Evolutionary conservation across 805 yeast species (phyloP), one percentile per base, ranked within the genome.

Genomic region (Wickerhamomyces kurtzmanii): DNA sequence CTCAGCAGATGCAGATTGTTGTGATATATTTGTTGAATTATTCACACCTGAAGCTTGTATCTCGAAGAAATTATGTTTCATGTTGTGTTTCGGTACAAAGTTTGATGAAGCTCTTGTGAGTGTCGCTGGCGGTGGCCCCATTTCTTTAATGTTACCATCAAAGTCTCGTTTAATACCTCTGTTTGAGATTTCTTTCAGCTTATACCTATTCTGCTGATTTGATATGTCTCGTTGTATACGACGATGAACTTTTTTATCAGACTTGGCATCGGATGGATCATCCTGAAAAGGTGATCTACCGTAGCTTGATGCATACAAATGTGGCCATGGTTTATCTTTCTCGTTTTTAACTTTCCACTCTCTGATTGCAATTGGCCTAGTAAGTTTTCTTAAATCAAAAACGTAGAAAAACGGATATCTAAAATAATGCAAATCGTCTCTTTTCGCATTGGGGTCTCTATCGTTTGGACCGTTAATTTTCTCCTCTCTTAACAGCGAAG

Each of bases 251-350:
- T 62, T 53, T 15, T 61, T 62, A 24, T 53, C 54, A 36, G 61
- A 61, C 20, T 59, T 57, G 12, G 37, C 31, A 17, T 57, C 57
- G 1, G 61, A 32, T 5, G 59, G 47, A 44, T 82, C 89, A 27
- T 68, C 68, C n/a, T 79, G 64, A 55, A 89, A 89, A 5, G 94
- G 84, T 35, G 94, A 75, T 42, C 81, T 69, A 6, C 96, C 96
- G 42, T 71, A 73, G 4, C 79, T 62, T 0, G 85, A 71, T 10
- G 60, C 52, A 37, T 69, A 62, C 19, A 84, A 54, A 30, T 62
- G 69, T 3, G 94, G 93, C 72, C 71, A 66, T 17, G 46, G 51
- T 53, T 31, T 39, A 15, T 36, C 33, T 3, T 27, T 30, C 4
- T 29, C 33, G 15, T 38, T 45, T 32, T 52, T 40, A 30, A 57